Evolutionary conservation across 495 filamentous ascomycete genomes (phyloP), one percentile per base, ranked within the genome.

Genomic region (Apodospora peruviana): DNA sequence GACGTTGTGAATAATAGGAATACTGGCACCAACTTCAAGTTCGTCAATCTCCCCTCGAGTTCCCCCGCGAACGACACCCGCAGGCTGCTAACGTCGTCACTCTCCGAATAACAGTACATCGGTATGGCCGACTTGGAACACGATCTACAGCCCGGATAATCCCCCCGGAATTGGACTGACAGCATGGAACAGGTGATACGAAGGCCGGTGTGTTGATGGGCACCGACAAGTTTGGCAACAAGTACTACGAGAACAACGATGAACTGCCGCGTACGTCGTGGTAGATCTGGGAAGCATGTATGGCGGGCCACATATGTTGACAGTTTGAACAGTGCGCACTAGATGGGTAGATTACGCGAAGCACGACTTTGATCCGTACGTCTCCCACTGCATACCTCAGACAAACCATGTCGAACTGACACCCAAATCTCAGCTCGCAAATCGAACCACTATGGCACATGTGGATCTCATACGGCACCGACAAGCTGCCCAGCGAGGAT

Each of bases 391-490:
- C 21, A 14, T 0, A 19, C n/a, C 12, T 35, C 16, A 12, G 18
- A 22, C 11, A 22, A n/a, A 34, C 18, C 5, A 20, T 27, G 32
- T 20, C 32, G 24, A 8, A 7, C 34, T 11, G 14, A 0, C 11
- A 45, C 0, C 42, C 34, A 23, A 37, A 21, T 9, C 36, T 16
- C 29, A 88, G 83, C 23, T 71, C 80, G 48, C 90, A 97, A 38
- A 85, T 96, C 62, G 94, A 98, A 70, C 94, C 94, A 17, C 88
- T 91, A 72, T 98, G 93, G 91, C 93, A 97, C 68, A 88, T 88
- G 19, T 99, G 93, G 93, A 88, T 97, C 58, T 85, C 87, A 39
- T 96, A 99, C 70, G 70, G 86, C 69, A 84, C 94, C 48, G 90
- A 97, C 68, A 84, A 89, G 64, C 85, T 91, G 20, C 93, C 93